phyloP scores from a whole-genome alignment of 1,284 basidiomycete genomes.

The Puccinia hordei region DNA sequence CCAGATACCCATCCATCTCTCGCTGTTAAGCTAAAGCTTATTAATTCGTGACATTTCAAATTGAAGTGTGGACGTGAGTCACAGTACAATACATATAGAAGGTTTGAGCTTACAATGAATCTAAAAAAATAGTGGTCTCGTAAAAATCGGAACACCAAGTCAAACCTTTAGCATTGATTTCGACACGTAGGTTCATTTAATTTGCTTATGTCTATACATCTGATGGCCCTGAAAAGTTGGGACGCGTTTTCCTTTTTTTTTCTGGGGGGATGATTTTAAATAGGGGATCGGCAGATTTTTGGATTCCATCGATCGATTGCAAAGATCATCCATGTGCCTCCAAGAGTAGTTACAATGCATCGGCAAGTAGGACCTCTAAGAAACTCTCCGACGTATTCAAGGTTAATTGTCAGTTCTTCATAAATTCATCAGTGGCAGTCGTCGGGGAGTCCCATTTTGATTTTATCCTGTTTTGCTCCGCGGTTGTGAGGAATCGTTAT shows the following conservation, averaged over 20 bases:
- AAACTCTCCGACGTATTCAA: slow-evolving; percentile 4
- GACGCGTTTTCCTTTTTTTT: neutral
- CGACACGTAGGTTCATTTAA: slow-evolving; percentile 32
- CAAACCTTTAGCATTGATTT: slow-evolving; percentile 46
- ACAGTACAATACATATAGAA: neutral
- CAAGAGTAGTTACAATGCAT: slow-evolving; percentile 36
- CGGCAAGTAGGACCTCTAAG: slow-evolving; percentile 10
- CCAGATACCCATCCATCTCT: neutral
- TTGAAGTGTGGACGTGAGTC: slow-evolving; percentile 48
- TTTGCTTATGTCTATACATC: neutral
- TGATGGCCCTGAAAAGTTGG: neutral
- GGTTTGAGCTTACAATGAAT: neutral
- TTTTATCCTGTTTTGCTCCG: neutral
- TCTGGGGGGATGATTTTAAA: neutral
- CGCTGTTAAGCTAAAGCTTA: neutral
- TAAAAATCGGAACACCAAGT: slow-evolving; percentile 36
- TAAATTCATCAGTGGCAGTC: neutral
- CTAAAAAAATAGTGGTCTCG: slow-evolving; percentile 24
- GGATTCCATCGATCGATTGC: slow-evolving; percentile 38
- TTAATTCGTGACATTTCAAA: neutral
- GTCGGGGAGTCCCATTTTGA: neutral
- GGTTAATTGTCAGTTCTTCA: slow-evolving; percentile 28
- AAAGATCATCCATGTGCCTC: slow-evolving; percentile 20
- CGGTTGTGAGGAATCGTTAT: neutral
- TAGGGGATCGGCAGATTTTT: slow-evolving; percentile 43